Percentiles rank a stretch among this genome's conserved stretches.
Conservation (phyloP, 495 filamentous ascomycete species). For the Penicillium dipodomyicola region DNA sequence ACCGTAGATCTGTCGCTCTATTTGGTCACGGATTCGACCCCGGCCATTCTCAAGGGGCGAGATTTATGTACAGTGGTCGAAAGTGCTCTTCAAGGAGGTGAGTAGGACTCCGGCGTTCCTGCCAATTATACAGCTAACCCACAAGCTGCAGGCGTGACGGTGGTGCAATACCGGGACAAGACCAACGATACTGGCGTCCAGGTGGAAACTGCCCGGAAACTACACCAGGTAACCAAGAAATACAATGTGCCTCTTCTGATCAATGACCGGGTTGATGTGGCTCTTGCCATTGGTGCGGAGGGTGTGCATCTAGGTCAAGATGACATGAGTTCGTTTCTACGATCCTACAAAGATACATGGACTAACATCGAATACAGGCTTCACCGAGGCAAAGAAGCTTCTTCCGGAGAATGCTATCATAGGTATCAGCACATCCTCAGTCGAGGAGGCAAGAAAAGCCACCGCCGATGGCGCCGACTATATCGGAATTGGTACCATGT, state of each 20-base stretch:
- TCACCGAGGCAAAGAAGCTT: constrained; percentile 64
- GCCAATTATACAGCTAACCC: constrained; percentile 12
- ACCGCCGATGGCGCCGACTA: constrained; percentile 76
- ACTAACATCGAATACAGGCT: background rate
- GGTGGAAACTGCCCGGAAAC: constrained; percentile 63
- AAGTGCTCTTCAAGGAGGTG: constrained; percentile 70
- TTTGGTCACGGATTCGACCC: constrained; percentile 88
- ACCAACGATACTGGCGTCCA: constrained; percentile 70
- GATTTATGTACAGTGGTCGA: constrained; percentile 74
- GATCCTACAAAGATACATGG: background rate
- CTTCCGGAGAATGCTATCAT: constrained; percentile 70
- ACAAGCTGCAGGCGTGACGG: constrained; percentile 59
- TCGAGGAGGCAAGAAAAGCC: constrained; percentile 65
- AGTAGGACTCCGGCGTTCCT: constrained; percentile 6
- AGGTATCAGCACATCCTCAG: constrained; percentile 68
- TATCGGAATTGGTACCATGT: constrained; percentile 83
- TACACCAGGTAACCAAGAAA: constrained; percentile 67
- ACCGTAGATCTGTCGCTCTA: constrained; percentile 66
- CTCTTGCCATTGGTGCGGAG: constrained; percentile 78
- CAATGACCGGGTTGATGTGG: constrained; percentile 94
- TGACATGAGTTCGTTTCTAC: constrained; percentile 67
- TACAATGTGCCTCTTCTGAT: constrained; percentile 80
- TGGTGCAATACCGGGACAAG: constrained; percentile 92
- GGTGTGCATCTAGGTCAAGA: constrained; percentile 94
- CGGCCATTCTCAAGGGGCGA: constrained; percentile 66